Evolutionary conservation across 352 stramenopile genomes (phyloP), one percentile per base, ranked within the genome.

Genomic region (Aphanomyces invadans): DNA sequence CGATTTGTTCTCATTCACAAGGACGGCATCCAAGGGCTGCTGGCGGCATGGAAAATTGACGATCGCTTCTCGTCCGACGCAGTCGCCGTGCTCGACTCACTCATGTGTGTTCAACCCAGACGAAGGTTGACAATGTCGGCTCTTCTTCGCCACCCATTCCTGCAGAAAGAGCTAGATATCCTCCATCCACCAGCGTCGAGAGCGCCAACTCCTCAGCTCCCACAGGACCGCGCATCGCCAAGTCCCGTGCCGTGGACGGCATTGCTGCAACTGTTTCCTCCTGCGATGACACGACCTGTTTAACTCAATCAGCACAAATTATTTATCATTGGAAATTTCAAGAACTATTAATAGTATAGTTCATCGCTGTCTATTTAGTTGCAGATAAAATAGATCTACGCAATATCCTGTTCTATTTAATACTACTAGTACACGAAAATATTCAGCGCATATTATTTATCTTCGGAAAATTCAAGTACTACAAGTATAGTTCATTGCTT

Each of bases 1-100:
- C 78, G 80, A 10, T 88, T 82, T 65, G 72, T 73, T 0, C 44
- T 83, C 3, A 65, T 88, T 15, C 62, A 77, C 45, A 65, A 53
- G 11, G 62, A 71, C 5, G 80, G 78, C 0, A 70, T 88, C 33
- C 45, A 51, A 10, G 68, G 65, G 1, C 64, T 87, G 17, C 36
- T 88, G 17, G 29, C 48, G 4, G 51, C 68, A 21, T 88, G 80
- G 78, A 71, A 73, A 0, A 59, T 84, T 33, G 28, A 38, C 4
- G 3, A 15, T 2, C 67, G 65, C 25, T 52, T 88, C 21, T 62
- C 72, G 0, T 9, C 21, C 9, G 69, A 80, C 26, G 59, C 59
- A 0, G 11, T 65, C 12, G 36, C 28, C 21, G 38, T 65, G 0
- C 17, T 65, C 36, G 29, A 65, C 29, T 36, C 17, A 19, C 46